A percentile compares a stretch with the other conserved stretches of the same genome.
phyloP scores from a whole-genome alignment of 768 basidiomycete genomes.

The Mrakia frigida region DNA sequence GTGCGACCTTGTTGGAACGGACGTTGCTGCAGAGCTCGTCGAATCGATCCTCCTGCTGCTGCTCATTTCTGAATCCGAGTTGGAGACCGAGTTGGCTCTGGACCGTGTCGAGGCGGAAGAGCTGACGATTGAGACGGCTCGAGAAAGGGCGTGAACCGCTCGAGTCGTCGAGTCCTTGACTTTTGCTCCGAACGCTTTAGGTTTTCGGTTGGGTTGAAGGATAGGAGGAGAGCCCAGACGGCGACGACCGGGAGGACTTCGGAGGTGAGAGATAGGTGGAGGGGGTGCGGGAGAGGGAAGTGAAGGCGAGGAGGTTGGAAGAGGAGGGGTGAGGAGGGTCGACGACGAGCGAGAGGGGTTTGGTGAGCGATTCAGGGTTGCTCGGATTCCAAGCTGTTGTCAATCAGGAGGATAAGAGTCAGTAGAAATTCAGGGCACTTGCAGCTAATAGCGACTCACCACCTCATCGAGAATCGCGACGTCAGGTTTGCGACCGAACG shows the following conservation, averaged over 20 bases:
- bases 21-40: not conserved
- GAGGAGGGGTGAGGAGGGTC: not conserved
- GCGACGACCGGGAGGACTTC: conserved; percentile 5
- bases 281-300: not conserved
- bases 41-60: conserved; percentile 3
- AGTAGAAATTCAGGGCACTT: not conserved
- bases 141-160: not conserved
- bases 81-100: not conserved
- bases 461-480: not conserved
- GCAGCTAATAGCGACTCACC: not conserved
- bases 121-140: not conserved
- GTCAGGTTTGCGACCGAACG: conserved; percentile 4
- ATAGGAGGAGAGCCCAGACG: not conserved
- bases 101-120: not conserved
- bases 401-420: not conserved
- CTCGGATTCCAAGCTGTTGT: not conserved
- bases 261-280: not conserved
- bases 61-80: not conserved
- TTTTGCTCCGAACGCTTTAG: not conserved
- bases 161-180: not conserved
- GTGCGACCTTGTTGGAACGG: not conserved
- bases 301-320: not conserved
- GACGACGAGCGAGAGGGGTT: not conserved
- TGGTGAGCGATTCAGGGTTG: not conserved
- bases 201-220: not conserved